A percentile compares a stretch with the other conserved stretches of the same genome.
These are phyloP conservation scores for Scheffersomyces cryptocercus DNA, from an alignment of 1,139 yeast species.

Conservation along the genomic window DNA sequence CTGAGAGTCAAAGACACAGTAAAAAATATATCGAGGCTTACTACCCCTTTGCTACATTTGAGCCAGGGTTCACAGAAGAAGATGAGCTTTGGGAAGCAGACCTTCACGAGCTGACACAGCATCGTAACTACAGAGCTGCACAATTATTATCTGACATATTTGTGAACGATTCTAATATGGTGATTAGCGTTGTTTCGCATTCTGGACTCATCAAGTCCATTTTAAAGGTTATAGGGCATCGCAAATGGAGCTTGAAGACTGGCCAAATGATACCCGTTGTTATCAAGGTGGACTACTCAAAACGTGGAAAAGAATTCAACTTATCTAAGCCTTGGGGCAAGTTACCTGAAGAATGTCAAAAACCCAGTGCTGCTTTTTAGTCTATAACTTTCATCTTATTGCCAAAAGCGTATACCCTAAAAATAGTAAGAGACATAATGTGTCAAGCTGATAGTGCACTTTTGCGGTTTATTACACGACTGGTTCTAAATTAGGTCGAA, in stretches of 20 bases:
- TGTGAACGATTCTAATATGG: slow-evolving; percentile 21
- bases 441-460: too few species aligned
- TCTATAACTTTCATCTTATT: too few species aligned
- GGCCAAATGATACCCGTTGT: slow-evolving; percentile 20
- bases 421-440: too few species aligned
- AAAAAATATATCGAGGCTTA: slow-evolving; percentile 22
- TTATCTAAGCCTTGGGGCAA: slow-evolving; percentile 6
- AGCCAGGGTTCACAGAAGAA: slow-evolving; percentile 25
- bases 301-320: slow-evolving; percentile 5
- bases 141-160: slow-evolving; percentile 33
- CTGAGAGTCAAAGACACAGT: slow-evolving; percentile 35
- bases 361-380: too few species aligned
- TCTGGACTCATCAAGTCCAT: slow-evolving; percentile 34
- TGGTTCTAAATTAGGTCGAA: too few species aligned
- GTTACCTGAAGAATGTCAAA: neutral
- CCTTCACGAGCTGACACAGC: slow-evolving; percentile 27
- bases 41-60: slow-evolving; percentile 30
- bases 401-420: too few species aligned
- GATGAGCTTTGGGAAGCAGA: slow-evolving; percentile 31
- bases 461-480: too few species aligned
- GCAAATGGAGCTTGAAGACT: slow-evolving; percentile 14
- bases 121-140: slow-evolving; percentile 29
- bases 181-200: slow-evolving; percentile 37
- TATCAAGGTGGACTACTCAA: slow-evolving; percentile 8
- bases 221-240: slow-evolving; percentile 29